Evolutionary conservation across 768 basidiomycete species (phyloP), one percentile per base, ranked within the genome.

Genomic region (Amanita brunnescens): DNA sequence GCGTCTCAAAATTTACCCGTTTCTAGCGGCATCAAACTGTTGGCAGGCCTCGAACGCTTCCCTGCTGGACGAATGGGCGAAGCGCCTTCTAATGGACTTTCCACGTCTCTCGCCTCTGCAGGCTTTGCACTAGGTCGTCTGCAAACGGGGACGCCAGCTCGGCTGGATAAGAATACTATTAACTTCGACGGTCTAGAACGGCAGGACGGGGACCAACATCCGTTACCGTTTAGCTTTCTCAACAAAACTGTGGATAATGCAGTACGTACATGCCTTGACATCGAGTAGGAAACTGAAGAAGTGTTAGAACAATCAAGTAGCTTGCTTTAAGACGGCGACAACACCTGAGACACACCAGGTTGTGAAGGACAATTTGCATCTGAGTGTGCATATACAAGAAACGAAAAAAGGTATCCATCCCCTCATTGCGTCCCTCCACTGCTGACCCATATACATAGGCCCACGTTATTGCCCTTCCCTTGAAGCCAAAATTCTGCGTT

Each of bases 401-500:
- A 86, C 90, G 0, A 87, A 83, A 66, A 91, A 87, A 69, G 91
- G 90, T 81, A 33, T 13, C 6, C 2, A 42, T 45, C 32, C n/a
- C 40, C 32, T 48, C 5, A 24, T 7, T 51, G n/a, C 8, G 35
- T 35, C n/a, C 30, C 30, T 24, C 42, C 51, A 33, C 26, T 16
- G 37, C 34, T 51, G 26, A 39, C 6, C 26, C 39, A 26, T 34
- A 21, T 34, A 30, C 14, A 21, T 16, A 91, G 90, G 91, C 1
- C 92, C 92, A 5, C 78, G 92, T 16, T 95, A 95, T 64, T 95
- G 92, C 56, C 92, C 92, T 5, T 91, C 89, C 0, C 73, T 95
- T 0, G 92, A 95, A 64, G 80, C 88, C 8, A 95, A 95, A 63
- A 79, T 95, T 7, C 71, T 81, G 34, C 79, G 90, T 10, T 94